Conservation (phyloP, 306 rosid species). For the Senna siamea region DNA sequence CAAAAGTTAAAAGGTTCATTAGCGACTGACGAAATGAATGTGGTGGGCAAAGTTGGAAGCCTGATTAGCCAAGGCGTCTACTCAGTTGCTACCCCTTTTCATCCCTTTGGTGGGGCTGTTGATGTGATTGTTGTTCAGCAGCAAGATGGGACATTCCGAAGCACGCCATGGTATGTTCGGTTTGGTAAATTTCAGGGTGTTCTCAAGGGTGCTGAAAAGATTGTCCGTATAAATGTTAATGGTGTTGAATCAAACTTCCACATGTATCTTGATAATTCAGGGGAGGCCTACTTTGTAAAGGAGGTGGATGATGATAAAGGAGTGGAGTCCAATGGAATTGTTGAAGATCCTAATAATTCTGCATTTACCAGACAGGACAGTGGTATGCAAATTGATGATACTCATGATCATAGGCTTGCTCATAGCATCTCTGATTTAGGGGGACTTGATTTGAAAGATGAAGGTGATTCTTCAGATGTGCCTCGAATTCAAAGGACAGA, state of each 20-base stretch:
- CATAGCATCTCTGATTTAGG: constrained; percentile 69
- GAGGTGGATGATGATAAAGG: constrained; percentile 63
- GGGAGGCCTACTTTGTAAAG: constrained; percentile 89
- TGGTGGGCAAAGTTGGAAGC: constrained; percentile 90
- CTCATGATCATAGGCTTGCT: constrained; percentile 56
- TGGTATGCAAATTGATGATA: constrained; percentile 38
- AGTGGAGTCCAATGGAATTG: constrained; percentile 46
- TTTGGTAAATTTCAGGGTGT: constrained; percentile 99
- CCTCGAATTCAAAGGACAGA: constrained; percentile 52
- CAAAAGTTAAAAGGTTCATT: constrained; percentile 42
- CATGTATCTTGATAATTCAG: constrained; percentile 92
- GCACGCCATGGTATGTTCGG: constrained; percentile 95
- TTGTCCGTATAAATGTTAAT: constrained; percentile 77
- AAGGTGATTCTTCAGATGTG: constrained; percentile 33
- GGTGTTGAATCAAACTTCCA: constrained; percentile 82
- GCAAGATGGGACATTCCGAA: constrained; percentile 89
- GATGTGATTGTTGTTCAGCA: constrained; percentile 96
- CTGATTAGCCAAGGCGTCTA: constrained; percentile 87
- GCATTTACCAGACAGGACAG: constrained; percentile 28
- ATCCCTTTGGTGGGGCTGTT: constrained; percentile 97
- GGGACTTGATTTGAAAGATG: constrained; percentile 54
- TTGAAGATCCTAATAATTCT: constrained; percentile 39
- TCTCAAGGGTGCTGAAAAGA: constrained; percentile 84
- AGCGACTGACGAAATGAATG: constrained; percentile 66
- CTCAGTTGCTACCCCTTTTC: constrained; percentile 95